A percentile compares a stretch with the other conserved stretches of the same genome.
Evolutionary conservation across 306 rosid genomes (phyloP).

Genomic region (Quercus cerris): DNA sequence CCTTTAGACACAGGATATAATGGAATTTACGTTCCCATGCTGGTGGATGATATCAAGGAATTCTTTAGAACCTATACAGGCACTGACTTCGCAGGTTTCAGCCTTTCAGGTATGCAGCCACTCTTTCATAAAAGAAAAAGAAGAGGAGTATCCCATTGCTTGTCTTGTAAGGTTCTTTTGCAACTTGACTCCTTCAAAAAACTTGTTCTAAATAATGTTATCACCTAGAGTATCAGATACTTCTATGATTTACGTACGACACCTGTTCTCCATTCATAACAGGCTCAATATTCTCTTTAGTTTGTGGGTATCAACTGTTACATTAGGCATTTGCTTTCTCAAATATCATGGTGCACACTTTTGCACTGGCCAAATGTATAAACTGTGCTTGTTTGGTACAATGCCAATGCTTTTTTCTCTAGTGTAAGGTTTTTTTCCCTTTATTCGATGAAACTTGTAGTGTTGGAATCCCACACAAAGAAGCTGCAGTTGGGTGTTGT

Average conservation of each 20-base stretch:
- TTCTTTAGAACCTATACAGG: conserved; percentile 36
- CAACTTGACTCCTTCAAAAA: not conserved
- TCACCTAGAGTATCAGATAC: not conserved
- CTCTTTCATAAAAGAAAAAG: not conserved
- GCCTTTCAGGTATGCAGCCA: conserved; percentile 35
- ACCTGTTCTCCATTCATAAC: not conserved
- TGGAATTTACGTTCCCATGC: conserved; percentile 49
- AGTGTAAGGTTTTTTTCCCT: not conserved
- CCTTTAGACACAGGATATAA: conserved; percentile 38
- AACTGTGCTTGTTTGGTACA: not conserved
- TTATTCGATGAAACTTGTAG: conserved; percentile 14
- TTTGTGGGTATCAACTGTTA: not conserved
- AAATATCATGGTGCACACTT: not conserved
- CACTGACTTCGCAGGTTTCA: conserved; percentile 35
- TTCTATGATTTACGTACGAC: not conserved
- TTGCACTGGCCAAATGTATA: not conserved
- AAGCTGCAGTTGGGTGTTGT: conserved; percentile 34
- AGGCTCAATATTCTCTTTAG: not conserved
- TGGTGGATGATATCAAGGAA: conserved; percentile 41
- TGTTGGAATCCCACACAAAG: conserved; percentile 53
- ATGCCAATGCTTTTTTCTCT: not conserved
- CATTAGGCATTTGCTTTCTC: not conserved
- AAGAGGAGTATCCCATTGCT: not conserved
- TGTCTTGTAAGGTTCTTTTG: not conserved
- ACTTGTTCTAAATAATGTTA: not conserved